Evolutionary conservation across 2,329 filamentous ascomycete genomes (phyloP), one percentile per base, ranked within the genome.

Genomic region (Macrophomina phaseolina): DNA sequence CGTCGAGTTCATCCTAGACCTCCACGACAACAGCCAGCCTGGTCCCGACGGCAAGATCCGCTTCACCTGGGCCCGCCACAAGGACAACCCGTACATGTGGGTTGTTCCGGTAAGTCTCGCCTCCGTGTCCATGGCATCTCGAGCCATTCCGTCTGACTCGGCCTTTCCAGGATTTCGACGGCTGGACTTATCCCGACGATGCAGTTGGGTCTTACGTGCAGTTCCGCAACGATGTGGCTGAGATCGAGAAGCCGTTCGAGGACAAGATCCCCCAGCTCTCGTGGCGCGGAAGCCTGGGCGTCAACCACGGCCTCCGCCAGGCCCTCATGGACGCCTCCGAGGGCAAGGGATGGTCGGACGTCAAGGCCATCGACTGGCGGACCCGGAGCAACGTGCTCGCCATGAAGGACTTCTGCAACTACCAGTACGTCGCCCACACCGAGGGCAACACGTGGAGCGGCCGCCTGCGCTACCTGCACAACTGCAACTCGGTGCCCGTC

Each of bases 401-500:
- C 5, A 74, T 75, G 63, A 52, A 66, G 14, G 72, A 75, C 16
- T 73, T 72, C 55, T 72, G 70, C 67, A 66, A 66, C 5, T 72
- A 72, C 52, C 58, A 70, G 36, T 72, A 60, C 48, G 28, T 68
- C 3, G 56, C 68, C 45, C 71, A 72, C 36, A 72, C 70, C 12
- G 71, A 72, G 67, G 71, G 74, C 5, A 68, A 74, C 64, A 73
- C 73, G n/a, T 78, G 73, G 69, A 73, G 71, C 55, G 75, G 74
- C 38, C 74, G 75, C 23, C 68, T 76, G 32, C 75, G 76, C 55
- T 78, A 77, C 64, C 68, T 77, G 34, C 76, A 77, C 48, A 74
- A 76, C 55, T 74, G 73, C 65, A 60, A 74, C 32, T 83, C 80
- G 1, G 84, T 86, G 36, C 73, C 84, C 28, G 74, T 86, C 40